These are phyloP conservation scores for Fusarium pininemorale DNA, from an alignment of 2,329 filamentous ascomycete species.

Conservation along the genomic window DNA sequence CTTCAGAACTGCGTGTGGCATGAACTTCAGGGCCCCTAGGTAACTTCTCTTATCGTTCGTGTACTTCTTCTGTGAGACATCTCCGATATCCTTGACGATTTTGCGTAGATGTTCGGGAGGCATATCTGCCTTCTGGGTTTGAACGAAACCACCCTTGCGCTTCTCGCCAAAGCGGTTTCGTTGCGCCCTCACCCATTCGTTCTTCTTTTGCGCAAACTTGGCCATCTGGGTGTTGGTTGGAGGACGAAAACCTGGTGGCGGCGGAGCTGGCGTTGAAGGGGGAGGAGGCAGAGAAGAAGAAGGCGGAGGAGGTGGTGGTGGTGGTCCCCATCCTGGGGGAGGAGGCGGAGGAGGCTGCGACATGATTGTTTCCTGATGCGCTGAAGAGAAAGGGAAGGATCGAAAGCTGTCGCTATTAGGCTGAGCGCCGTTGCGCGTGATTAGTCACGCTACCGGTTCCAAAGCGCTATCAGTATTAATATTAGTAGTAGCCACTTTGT, in stretches of 20 bases:
- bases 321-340: constrained; percentile 63
- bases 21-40: constrained; percentile 96
- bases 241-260: no score
- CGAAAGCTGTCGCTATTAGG: constrained; percentile 42
- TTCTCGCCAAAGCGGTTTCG: constrained; percentile 96
- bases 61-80: constrained; percentile 99
- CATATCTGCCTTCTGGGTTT: constrained; percentile 99
- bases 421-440: constrained; percentile 50
- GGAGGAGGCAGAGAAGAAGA: constrained; percentile 66
- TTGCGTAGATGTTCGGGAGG: constrained; percentile 97
- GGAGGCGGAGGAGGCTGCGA: constrained; percentile 65
- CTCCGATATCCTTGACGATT: constrained; percentile 97
- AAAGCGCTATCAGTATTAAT: constrained; percentile 21
- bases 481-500: neutral
- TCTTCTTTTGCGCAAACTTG: constrained; percentile 69
- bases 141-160: constrained; percentile 93
- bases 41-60: constrained; percentile 98
- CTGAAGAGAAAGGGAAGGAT: constrained; percentile 30
- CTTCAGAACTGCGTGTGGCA: constrained; percentile 98
- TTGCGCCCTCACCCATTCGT: constrained; percentile 94
- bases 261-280: constrained; percentile 67
- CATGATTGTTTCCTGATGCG: constrained; percentile 53
- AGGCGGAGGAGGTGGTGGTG: constrained; percentile 39
- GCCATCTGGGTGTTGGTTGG: no score
- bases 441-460: constrained; percentile 44